phyloP scores from a whole-genome alignment of 495 filamentous ascomycete species.

The Penicillium steckii region DNA sequence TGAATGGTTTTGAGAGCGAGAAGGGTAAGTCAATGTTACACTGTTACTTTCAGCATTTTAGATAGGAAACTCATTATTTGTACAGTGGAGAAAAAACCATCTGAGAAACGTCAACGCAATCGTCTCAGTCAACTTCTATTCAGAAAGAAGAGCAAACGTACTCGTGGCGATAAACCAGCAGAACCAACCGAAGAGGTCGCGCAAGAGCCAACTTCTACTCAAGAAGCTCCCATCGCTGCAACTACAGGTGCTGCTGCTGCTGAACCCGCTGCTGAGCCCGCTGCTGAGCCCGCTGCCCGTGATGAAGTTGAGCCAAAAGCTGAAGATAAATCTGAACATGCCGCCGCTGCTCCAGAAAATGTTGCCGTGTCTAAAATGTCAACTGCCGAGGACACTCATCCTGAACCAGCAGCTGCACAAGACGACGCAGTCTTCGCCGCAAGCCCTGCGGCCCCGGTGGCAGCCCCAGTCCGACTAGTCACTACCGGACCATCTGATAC shows the following conservation, averaged over 20 bases:
- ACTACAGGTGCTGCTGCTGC: constrained; percentile 1
- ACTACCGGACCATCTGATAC: background rate
- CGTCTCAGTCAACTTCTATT: constrained; percentile 30
- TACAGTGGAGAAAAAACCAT: constrained; percentile 51
- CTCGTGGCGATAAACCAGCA: constrained; percentile 11
- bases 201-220: constrained; percentile 8
- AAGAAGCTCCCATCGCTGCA: background rate
- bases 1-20: constrained; percentile 42
- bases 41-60: too few relatives aligned
- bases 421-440: constrained; percentile 5
- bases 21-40: constrained; percentile 45
- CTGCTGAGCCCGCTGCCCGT: background rate
- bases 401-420: constrained; percentile 8
- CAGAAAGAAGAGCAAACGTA: constrained; percentile 30
- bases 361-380: constrained; percentile 2
- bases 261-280: background rate
- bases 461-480: constrained; percentile 6
- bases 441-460: constrained; percentile 2
- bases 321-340: background rate
- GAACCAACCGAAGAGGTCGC: constrained; percentile 6
- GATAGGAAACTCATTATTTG: background rate
- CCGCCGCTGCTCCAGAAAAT: constrained; percentile 1
- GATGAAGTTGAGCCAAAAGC: background rate
- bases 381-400: background rate
- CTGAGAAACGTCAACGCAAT: constrained; percentile 32